Evolutionary conservation across 2,329 filamentous ascomycete species (phyloP).

Genomic region (Verruconis gallopava): DNA sequence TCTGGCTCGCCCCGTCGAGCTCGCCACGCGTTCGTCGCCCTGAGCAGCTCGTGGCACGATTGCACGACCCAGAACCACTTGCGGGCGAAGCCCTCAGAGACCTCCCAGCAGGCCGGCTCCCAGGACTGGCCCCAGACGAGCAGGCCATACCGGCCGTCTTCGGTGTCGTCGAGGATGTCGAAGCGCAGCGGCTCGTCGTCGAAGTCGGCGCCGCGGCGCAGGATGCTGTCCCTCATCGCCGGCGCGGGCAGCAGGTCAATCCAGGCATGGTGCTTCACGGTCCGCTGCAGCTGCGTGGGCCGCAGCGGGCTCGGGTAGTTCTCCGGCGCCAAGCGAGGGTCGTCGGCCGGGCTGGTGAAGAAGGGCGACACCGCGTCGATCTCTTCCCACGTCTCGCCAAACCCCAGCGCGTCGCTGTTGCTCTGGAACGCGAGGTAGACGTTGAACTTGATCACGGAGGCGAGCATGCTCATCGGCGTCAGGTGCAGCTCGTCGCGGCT

Average conservation of each 20-base stretch:
- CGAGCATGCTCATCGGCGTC: background rate
- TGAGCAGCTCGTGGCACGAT: slow-evolving; percentile 26
- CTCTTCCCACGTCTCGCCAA: background rate
- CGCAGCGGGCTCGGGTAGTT: slow-evolving; percentile 14
- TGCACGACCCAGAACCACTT: slow-evolving; percentile 33
- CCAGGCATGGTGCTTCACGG: background rate
- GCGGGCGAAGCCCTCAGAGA: slow-evolving; percentile 30
- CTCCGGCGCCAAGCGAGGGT: background rate
- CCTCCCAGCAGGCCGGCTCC: slow-evolving; percentile 35
- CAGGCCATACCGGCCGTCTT: slow-evolving; percentile 20
- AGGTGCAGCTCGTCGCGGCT: too few relatives aligned
- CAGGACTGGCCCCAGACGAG: slow-evolving; percentile 39
- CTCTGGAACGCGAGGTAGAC: background rate
- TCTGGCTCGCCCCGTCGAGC: background rate
- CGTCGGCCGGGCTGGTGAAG: too few relatives aligned
- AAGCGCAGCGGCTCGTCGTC: background rate
- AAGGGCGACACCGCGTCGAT: background rate
- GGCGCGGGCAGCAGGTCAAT: background rate
- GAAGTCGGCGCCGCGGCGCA: slow-evolving; percentile 11
- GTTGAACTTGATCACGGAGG: background rate
- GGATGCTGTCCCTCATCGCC: background rate
- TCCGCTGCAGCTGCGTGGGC: background rate
- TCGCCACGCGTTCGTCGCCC: slow-evolving; percentile 17
- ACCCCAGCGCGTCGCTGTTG: background rate
- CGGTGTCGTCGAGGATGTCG: background rate